Percentiles rank a stretch among this genome's conserved stretches.
Conservation (phyloP, 352 stramenopile species). For the Aphanomyces astaci region DNA sequence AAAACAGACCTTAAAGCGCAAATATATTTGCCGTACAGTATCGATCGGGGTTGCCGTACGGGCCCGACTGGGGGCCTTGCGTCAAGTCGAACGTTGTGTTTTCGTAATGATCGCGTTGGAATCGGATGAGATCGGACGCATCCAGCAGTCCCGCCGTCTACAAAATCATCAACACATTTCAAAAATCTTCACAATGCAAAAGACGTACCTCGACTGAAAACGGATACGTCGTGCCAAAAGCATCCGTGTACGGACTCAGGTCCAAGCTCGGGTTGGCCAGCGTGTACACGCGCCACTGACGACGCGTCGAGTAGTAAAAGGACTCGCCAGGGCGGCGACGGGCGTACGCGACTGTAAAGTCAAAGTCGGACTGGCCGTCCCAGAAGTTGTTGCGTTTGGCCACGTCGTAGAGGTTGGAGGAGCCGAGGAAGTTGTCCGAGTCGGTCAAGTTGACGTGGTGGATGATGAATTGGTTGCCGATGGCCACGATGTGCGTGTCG, state of each 20-base stretch:
- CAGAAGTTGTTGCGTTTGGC: constrained; percentile 80
- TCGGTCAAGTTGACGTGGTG: constrained; percentile 75
- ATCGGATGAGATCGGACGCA: constrained; percentile 37
- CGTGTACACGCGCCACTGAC: constrained; percentile 88
- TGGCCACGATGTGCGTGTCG: constrained; percentile 69
- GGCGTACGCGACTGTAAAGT: constrained; percentile 86
- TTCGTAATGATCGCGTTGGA: constrained; percentile 59
- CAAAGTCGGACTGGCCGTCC: constrained; percentile 55
- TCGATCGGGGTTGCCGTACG: constrained; percentile 55
- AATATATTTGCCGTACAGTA: constrained; percentile 24
- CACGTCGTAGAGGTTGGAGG: constrained; percentile 81
- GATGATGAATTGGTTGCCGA: constrained; percentile 95
- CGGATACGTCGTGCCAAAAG: constrained; percentile 73
- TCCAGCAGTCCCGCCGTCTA: constrained; percentile 23
- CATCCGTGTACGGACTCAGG: constrained; percentile 68
- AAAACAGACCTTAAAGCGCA: not conserved
- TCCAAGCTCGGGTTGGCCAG: constrained; percentile 61
- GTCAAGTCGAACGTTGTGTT: constrained; percentile 43
- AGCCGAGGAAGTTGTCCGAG: constrained; percentile 82
- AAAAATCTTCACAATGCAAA: no score
- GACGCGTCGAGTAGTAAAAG: constrained; percentile 81
- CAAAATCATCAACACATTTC: not conserved
- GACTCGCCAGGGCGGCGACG: constrained; percentile 47
- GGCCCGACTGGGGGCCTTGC: constrained; percentile 36
- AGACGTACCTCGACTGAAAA: constrained; percentile 62